phyloP scores from a whole-genome alignment of 2,329 filamentous ascomycete genomes.

The Zymoseptoria passerinii region DNA sequence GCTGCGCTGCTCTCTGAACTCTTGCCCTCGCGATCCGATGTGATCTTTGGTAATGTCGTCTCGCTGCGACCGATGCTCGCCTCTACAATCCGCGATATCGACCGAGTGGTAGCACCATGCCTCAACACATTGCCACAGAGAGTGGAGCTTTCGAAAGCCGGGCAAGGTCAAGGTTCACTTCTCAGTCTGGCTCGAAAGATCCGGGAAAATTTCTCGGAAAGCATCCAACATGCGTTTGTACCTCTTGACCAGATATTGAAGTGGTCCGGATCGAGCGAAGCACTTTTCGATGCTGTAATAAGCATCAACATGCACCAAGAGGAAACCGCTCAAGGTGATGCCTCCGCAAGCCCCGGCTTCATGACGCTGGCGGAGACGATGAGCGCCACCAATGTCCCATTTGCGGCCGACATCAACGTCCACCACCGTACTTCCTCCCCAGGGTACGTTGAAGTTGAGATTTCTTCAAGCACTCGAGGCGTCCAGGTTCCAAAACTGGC shows the following conservation, averaged over 20 bases:
- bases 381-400: neutral
- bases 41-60: constrained; percentile 13
- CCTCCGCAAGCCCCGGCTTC: neutral
- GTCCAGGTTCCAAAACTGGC: neutral
- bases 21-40: constrained; percentile 3
- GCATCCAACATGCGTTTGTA: constrained; percentile 8
- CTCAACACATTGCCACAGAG: constrained; percentile 10
- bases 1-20: constrained; percentile 5
- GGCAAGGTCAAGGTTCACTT: neutral
- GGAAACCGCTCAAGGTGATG: neutral
- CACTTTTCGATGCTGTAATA: constrained; percentile 11
- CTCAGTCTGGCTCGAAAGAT: neutral
- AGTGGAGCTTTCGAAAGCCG: constrained; percentile 2
- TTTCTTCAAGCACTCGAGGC: neutral
- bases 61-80: constrained; percentile 1
- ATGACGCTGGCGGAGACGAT: neutral
- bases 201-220: constrained; percentile 7
- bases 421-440: neutral
- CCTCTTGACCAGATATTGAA: constrained; percentile 8
- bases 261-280: constrained; percentile 8
- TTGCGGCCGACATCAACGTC: neutral
- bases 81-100: constrained; percentile 3
- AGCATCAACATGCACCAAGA: neutral
- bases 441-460: neutral
- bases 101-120: constrained; percentile 13